Base-by-base conservation (phyloP, 2,329 filamentous ascomycete genomes). In the Ophiostoma perfectum region DNA sequence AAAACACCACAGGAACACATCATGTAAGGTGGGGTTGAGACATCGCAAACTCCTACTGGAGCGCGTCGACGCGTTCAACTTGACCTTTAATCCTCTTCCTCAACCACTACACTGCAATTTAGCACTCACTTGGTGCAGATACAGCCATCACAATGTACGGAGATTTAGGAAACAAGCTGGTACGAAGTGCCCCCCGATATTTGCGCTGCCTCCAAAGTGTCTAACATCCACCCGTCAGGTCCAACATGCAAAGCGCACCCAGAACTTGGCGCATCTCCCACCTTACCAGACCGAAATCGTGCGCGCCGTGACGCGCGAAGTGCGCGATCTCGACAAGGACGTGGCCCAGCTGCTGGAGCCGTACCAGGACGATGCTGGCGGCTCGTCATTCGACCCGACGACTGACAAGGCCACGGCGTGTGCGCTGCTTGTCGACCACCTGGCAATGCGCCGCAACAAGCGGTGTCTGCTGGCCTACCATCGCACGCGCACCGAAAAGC, bases 391-490 rank as follows among this genome's bases (percentile, higher is more conserved):
- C 81, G 89, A 97, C 73, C 94, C 93, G 0, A 86, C 88, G 16
- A 85, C 89, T 11, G 89, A 97, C 74, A 92, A 92, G 62, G 91
- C 91, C 9, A 90, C 90, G 44, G 93, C 94, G 3, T 96, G 92
- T 76, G 91, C 92, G 1, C 83, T 99, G 38, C 86, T 99, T 36
- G 93, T 98, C 70, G 91, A 97, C 77, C 94, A 99, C 77, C 82
- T 99, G 11, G 93, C 91, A 73, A 97, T 98, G 90, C 89, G 95
- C 65, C 86, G 95, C 68, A 97, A 99, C 78, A 99, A 99, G 78
- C 89, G 95, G 60, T 99, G 95, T 75, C 83, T 99, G 27, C 86
- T 99, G 6, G 93, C 94, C 4, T 99, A 99, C 76, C 95, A 99
- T 77, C 88, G 91, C 44, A 93, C 92, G 18, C 87, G 95, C 66